phyloP scores from a whole-genome alignment of 192 early-diverging fungal species.

The Chytriomyces sp. region DNA sequence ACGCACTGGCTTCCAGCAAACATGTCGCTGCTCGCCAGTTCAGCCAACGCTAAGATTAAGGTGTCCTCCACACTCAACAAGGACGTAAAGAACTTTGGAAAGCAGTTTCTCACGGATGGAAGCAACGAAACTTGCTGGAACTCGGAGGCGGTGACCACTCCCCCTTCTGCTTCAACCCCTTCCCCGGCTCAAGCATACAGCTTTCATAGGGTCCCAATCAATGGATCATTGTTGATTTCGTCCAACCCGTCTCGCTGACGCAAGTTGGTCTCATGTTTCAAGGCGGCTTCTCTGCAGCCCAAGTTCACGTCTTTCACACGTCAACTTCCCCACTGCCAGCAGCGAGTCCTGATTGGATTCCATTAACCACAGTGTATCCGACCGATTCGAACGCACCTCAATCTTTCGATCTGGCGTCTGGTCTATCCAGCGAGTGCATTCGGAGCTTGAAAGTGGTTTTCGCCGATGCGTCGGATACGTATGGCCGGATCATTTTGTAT shows the following conservation, averaged over 20 bases:
- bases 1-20: no score
- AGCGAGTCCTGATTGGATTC: slow-evolving; percentile 4
- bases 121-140: slow-evolving; percentile 92
- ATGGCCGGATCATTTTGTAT: slow-evolving; percentile 24
- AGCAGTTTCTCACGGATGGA: slow-evolving; percentile 78
- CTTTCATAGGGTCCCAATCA: slow-evolving; percentile 4
- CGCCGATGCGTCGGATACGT: neutral
- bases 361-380: slow-evolving; percentile 7
- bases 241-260: neutral
- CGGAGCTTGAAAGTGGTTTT: slow-evolving; percentile 19
- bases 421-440: neutral
- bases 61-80: slow-evolving; percentile 87
- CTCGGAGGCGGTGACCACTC: slow-evolving; percentile 69
- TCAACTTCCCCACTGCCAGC: neutral
- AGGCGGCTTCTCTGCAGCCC: slow-evolving; percentile 15
- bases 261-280: slow-evolving; percentile 25
- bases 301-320: slow-evolving; percentile 1
- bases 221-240: slow-evolving; percentile 25
- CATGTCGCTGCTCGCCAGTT: no score
- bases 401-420: neutral
- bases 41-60: slow-evolving; percentile 50
- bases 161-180: slow-evolving; percentile 3
- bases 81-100: slow-evolving; percentile 75
- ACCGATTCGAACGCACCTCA: slow-evolving; percentile 16
- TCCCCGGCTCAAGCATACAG: neutral